Base-by-base conservation (phyloP, 805 yeast species). In the Metahyphopichia silvanorum region DNA sequence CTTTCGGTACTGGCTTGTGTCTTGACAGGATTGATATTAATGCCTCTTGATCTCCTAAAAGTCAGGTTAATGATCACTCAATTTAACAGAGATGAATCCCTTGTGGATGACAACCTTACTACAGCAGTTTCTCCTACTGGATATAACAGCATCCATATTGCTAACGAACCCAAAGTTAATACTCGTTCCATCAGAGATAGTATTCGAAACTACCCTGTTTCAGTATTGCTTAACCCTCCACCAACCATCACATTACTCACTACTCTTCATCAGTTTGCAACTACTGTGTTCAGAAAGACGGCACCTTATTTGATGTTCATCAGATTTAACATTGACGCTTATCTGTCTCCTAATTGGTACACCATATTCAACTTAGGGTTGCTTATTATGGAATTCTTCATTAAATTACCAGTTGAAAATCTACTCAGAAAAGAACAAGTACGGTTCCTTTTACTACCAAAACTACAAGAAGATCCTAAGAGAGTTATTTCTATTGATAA, bases 321-420 rank as follows among this genome's bases (percentile, higher is more conserved):
- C 30, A 60, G 69, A 35, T 70, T 77, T 53, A 82, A 83, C 37
- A 65, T 86, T 36, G 95, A 85, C 50, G 69, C 76, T 32, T 77
- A 74, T 53, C 70, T 74, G 35, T 70, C 83, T 14, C 86, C 91
- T 4, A 63, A 66, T 13, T 46, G 76, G 16, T 84, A 74, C 58
- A 77, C 80, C 17, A 40, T 80, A 6, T 66, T 76, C 19, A 76
- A 77, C 32, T 66, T 91, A 35, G 37, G 71, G 2, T 68, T 85
- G n/a, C 76, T 83, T 32, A 60, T 82, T 14, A 36, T 77, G 29
- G 95, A 87, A 44, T 67, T 91, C 24, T 76, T 82, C 39, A 69
- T 88, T 35, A 81, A 79, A 51, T 66, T 93, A 40, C 98, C 98
- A 3, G 72, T 88, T 32, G 98, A 91, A 50, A 88, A 95, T 10